A percentile compares a stretch with the other conserved stretches of the same genome.
Evolutionary conservation across 2,329 filamentous ascomycete species (phyloP).

Genomic region (Sclerotinia sclerotiorum): DNA sequence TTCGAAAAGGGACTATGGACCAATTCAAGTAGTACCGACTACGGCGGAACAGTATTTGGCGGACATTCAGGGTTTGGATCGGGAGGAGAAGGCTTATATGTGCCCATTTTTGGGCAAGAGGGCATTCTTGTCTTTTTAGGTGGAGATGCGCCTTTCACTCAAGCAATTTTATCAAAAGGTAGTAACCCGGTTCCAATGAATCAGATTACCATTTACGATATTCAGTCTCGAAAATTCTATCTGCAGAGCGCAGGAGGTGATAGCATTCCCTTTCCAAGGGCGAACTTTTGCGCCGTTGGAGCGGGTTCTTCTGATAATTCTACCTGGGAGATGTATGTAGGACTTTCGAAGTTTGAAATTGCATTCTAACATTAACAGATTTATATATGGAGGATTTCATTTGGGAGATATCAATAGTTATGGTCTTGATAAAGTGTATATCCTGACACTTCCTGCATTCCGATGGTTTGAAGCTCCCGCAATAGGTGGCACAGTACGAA

Average conservation of each 20-base stretch:
- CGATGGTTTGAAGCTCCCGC: neutral
- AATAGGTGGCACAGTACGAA: neutral
- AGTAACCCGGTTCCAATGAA: neutral
- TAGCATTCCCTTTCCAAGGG: neutral
- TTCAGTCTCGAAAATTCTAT: neutral
- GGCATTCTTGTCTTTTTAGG: neutral
- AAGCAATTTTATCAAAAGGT: neutral
- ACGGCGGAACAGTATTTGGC: neutral
- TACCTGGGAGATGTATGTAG: neutral
- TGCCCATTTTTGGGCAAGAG: neutral
- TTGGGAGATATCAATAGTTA: neutral
- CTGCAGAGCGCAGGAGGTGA: neutral
- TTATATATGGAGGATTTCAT: neutral
- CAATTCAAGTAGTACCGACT: neutral
- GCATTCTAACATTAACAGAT: neutral
- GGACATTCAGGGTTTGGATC: neutral
- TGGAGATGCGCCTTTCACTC: neutral
- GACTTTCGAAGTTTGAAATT: neutral
- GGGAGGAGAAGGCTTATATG: neutral
- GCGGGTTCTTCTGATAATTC: neutral
- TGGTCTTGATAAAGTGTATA: neutral
- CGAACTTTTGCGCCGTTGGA: neutral
- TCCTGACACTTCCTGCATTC: neutral
- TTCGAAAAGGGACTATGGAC: neutral
- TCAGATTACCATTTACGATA: neutral